Percentiles rank a stretch among this genome's conserved stretches.
Conservation (phyloP, 768 basidiomycete species). For the Mycena latifolia region DNA sequence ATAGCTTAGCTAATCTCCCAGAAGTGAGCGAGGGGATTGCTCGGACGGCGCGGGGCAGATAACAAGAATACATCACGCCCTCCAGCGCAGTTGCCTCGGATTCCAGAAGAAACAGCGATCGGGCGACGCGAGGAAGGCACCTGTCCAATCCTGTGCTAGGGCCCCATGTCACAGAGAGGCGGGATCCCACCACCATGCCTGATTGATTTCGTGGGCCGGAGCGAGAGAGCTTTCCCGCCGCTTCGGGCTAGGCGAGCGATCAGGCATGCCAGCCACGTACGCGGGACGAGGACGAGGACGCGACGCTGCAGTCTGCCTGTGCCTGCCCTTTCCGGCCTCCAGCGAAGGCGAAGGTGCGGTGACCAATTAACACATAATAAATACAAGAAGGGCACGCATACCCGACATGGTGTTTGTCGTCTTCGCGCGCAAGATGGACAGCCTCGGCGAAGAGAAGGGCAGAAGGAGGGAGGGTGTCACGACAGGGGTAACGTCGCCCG, state of each 20-base stretch:
- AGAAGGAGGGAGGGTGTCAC: neutral
- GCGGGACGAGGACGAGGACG: neutral
- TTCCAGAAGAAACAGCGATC: conserved; percentile 22
- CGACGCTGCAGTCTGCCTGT: neutral
- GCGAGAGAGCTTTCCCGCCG: neutral
- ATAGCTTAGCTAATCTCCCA: conserved; percentile 22
- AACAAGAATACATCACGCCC: conserved; percentile 20
- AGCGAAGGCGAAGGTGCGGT: conserved; percentile 4
- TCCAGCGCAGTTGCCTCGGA: conserved; percentile 12
- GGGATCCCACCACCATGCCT: neutral
- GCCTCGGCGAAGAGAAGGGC: conserved; percentile 15
- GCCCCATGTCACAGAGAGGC: neutral
- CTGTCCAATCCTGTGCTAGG: conserved; percentile 1
- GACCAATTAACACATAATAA: conserved; percentile 32
- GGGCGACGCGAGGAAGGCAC: conserved; percentile 18
- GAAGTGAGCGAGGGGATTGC: conserved; percentile 13
- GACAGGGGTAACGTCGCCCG: neutral
- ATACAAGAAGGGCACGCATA: conserved; percentile 15
- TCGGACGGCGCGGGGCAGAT: conserved; percentile 13
- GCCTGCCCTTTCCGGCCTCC: neutral
- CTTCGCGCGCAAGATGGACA: conserved; percentile 22
- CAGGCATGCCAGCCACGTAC: conserved; percentile 2
- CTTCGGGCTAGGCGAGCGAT: conserved; percentile 2
- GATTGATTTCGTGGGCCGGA: neutral
- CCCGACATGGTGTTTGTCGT: conserved; percentile 13